Conservation (phyloP, 2,329 filamentous ascomycete genomes). For the Grosmannia huntii region DNA sequence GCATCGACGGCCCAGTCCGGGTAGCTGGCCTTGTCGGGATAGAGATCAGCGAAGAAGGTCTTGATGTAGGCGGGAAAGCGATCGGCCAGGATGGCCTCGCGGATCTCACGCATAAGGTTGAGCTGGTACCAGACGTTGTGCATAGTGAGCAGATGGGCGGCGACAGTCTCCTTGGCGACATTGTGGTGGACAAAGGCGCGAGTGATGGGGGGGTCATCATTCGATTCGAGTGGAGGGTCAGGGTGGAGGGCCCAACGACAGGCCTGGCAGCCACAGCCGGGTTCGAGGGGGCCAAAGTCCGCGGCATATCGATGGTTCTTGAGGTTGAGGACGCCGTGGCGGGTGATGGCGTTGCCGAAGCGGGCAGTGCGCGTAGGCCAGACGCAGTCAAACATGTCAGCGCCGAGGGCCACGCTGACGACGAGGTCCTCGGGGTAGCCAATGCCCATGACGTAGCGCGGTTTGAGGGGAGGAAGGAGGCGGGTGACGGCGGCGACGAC, state of each 20-base stretch:
- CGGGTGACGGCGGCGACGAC: constrained; percentile 80
- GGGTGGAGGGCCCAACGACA: constrained; percentile 36
- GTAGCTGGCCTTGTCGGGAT: constrained; percentile 53
- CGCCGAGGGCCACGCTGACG: constrained; percentile 83
- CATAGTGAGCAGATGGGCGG: constrained; percentile 73
- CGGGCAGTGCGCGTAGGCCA: constrained; percentile 95
- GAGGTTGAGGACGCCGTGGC: constrained; percentile 69
- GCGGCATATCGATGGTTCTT: constrained; percentile 60
- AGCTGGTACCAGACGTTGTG: constrained; percentile 95
- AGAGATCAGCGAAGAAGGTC: constrained; percentile 64
- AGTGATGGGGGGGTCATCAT: no score
- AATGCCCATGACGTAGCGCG: constrained; percentile 98
- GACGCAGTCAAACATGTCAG: constrained; percentile 99
- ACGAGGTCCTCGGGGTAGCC: constrained; percentile 94
- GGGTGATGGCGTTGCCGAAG: constrained; percentile 89
- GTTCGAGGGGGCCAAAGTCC: constrained; percentile 76
- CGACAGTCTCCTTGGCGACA: constrained; percentile 85
- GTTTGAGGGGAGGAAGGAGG: constrained; percentile 77
- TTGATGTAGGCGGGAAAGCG: constrained; percentile 65
- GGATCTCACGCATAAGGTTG: constrained; percentile 62
- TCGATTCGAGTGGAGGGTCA: constrained; percentile 13
- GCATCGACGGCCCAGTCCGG: constrained; percentile 79
- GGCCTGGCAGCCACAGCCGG: constrained; percentile 67
- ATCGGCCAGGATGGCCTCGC: constrained; percentile 71
- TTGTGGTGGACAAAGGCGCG: constrained; percentile 86